Conservation (phyloP, 1,284 basidiomycete species). For the Sanghuangporus baumii region DNA sequence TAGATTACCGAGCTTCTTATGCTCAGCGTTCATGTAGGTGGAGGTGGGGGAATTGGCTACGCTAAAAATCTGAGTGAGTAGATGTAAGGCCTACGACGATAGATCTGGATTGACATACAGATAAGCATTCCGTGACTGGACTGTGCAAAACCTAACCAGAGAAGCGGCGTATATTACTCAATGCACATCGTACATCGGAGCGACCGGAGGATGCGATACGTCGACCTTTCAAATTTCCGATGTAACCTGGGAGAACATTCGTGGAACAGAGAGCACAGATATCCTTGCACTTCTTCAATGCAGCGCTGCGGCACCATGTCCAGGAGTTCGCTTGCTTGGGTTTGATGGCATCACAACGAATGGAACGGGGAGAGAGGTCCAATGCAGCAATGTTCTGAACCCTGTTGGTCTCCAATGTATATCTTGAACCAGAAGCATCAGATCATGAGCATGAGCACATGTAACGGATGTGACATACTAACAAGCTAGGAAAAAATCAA, state of each 20-base stretch:
- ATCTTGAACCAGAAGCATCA: not conserved
- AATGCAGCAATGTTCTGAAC: constrained; percentile 25
- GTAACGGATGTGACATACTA: no score
- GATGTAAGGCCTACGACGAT: not conserved
- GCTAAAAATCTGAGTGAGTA: not conserved
- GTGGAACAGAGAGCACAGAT: constrained; percentile 23
- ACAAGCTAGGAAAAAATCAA: no score
- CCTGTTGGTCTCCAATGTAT: constrained; percentile 28
- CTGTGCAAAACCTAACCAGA: constrained; percentile 23
- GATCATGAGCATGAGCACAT: not conserved
- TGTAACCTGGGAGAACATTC: constrained; percentile 29
- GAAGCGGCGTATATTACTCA: constrained; percentile 28
- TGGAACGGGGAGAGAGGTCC: constrained; percentile 19
- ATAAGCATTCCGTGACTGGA: constrained; percentile 29
- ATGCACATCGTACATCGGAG: constrained; percentile 30
- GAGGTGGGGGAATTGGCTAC: not conserved
- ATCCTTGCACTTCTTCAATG: constrained; percentile 28
- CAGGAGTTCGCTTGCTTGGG: constrained; percentile 24
- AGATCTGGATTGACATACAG: not conserved
- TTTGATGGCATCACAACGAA: constrained; percentile 22
- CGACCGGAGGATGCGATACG: constrained; percentile 30
- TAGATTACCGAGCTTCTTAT: not conserved
- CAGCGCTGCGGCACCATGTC: constrained; percentile 29
- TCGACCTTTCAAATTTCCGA: constrained; percentile 31
- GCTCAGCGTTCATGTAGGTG: not conserved